Conservation (phyloP, 148 eudicot genomes). For the Camellia lanceoleosa region DNA sequence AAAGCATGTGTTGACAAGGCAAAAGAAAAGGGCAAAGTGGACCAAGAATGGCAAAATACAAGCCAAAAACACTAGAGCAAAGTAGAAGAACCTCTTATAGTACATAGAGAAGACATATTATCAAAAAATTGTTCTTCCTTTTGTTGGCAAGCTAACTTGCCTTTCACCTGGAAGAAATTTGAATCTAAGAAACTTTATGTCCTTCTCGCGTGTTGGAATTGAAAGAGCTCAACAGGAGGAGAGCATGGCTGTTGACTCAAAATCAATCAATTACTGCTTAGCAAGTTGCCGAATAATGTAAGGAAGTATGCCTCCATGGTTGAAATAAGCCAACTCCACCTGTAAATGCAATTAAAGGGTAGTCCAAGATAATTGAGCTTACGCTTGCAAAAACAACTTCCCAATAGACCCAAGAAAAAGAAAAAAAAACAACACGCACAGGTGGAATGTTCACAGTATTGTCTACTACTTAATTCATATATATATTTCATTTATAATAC, state of each 20-base stretch:
- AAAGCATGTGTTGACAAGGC: too few species aligned
- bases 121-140: neutral
- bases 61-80: too few species aligned
- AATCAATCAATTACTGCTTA: constrained; percentile 3
- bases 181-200: constrained; percentile 4
- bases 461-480: too few species aligned
- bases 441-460: neutral
- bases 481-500: neutral
- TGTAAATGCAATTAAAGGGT: neutral
- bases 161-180: constrained; percentile 1
- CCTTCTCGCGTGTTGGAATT: neutral
- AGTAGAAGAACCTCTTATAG: too few species aligned
- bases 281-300: constrained; percentile 16
- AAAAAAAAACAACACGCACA: neutral
- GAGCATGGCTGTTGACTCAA: neutral
- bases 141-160: neutral
- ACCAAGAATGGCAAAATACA: too few species aligned
- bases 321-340: constrained; percentile 18
- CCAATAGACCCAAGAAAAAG: neutral
- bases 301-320: constrained; percentile 18
- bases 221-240: neutral
- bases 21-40: too few species aligned
- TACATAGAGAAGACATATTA: too few species aligned
- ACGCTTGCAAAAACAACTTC: too few species aligned
- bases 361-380: neutral